Evolutionary conservation across 2,329 filamentous ascomycete species (phyloP).

Genomic region (Aspergillus brasiliensis): DNA sequence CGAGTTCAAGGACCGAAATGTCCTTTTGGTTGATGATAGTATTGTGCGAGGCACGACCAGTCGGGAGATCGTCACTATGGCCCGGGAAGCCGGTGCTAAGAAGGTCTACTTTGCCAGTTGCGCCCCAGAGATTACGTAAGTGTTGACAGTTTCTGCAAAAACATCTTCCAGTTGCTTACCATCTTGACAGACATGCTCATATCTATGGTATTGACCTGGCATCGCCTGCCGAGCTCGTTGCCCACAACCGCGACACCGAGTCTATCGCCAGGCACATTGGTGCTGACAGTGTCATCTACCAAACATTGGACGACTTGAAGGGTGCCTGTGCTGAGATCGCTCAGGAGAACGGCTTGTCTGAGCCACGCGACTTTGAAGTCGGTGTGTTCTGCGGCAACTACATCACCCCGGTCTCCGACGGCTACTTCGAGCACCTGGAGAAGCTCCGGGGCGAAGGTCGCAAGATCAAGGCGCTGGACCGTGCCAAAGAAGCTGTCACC

Average conservation of each 20-base stretch:
- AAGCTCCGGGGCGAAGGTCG: slow-evolving; percentile 69
- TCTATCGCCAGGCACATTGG: slow-evolving; percentile 69
- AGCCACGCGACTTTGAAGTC: slow-evolving; percentile 72
- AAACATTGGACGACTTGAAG: slow-evolving; percentile 76
- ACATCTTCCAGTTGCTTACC: slow-evolving; percentile 9
- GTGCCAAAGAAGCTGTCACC: slow-evolving; percentile 65
- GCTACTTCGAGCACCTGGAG: slow-evolving; percentile 82
- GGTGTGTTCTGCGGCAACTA: slow-evolving; percentile 92
- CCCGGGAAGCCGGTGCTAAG: slow-evolving; percentile 76
- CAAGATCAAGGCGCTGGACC: slow-evolving; percentile 67
- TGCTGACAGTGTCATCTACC: slow-evolving; percentile 75
- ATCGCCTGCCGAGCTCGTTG: slow-evolving; percentile 70
- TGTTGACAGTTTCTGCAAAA: not conserved
- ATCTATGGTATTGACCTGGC: slow-evolving; percentile 82
- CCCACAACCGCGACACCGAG: slow-evolving; percentile 64
- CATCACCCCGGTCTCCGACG: slow-evolving; percentile 73
- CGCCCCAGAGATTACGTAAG: slow-evolving; percentile 72
- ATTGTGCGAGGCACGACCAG: slow-evolving; percentile 86
- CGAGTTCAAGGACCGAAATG: slow-evolving; percentile 78
- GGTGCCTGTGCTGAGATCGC: slow-evolving; percentile 74
- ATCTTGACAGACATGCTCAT: slow-evolving; percentile 64
- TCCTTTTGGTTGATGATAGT: slow-evolving; percentile 85
- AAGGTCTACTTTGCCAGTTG: slow-evolving; percentile 84
- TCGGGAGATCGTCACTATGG: slow-evolving; percentile 79
- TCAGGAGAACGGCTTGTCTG: slow-evolving; percentile 54